Evolutionary conservation across 495 filamentous ascomycete genomes (phyloP), one percentile per base, ranked within the genome.

Genomic region (Aspergillus panamensis): DNA sequence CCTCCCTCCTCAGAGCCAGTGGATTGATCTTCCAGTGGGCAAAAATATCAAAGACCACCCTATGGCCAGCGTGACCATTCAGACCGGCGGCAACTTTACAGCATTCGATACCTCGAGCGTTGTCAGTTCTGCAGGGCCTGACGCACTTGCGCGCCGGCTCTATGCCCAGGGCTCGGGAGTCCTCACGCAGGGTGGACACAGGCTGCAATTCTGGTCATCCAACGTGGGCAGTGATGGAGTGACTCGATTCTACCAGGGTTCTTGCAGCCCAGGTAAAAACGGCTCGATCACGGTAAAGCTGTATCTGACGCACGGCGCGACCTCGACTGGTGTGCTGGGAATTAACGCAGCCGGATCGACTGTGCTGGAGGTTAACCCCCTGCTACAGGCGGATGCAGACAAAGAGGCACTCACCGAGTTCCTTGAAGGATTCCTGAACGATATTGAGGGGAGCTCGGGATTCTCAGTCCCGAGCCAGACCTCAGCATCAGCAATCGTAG

Each of bases 11-110:
- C 79, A 84, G 74, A 61, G 63, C 2, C 63, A 80, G 19, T 89
- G 86, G 86, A 87, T 90, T 67, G 73, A 81, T 58, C 73, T 87
- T 19, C 87, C 87, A 9, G 87, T 90, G 21, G 87, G 87, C n/a
- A 75, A 85, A 62, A 88, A 87, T 68, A 67, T 89, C 30, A 80
- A 84, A 56, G 87, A 90, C 68, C 87, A 90, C 65, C 74, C 82
- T 58, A 85, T 87, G 68, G 88, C 85, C 52, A 84, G 87, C 62
- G 71, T 82, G 12, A 83, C 31, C 20, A 49, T 87, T 53, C 78
- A 88, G 57, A 78, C 73, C 37, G 82, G 88, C 61, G 77, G 79
- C 48, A 75, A 80, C 56, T 78, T 87, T 33, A 74, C 72, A 10
- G 77, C 80, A 63, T 87, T 87, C 62, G 82, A 87, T 77, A 86